Conservation (phyloP, 495 filamentous ascomycete species). For the Elasticomyces elasticus region DNA sequence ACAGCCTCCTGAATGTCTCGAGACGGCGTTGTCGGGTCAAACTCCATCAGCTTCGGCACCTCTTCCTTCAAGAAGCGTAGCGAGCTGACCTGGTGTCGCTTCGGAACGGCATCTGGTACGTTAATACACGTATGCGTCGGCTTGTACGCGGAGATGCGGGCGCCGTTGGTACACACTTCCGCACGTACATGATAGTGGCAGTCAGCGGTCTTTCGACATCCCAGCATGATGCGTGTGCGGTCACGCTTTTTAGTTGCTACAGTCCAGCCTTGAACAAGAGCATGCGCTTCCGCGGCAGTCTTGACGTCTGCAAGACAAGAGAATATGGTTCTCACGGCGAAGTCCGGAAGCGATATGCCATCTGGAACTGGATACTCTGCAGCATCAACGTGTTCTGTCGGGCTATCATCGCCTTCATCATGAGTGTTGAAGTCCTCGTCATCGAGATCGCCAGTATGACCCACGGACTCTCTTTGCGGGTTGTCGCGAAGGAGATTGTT, state of each 20-base stretch:
- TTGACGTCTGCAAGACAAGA: neutral
- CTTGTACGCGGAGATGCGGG: neutral
- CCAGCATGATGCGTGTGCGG: neutral
- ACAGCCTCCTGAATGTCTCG: constrained; percentile 4
- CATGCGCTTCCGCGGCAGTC: neutral
- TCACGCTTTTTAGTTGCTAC: constrained; percentile 1
- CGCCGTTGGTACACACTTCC: neutral
- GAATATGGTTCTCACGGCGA: neutral
- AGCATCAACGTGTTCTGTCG: neutral
- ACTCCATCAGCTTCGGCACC: constrained; percentile 6
- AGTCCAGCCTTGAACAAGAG: constrained; percentile 3
- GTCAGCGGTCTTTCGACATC: neutral
- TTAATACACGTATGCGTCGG: neutral
- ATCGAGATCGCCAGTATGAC: neutral
- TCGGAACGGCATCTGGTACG: neutral
- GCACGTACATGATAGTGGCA: constrained; percentile 3
- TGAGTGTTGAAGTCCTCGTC: neutral
- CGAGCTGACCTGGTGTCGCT: neutral
- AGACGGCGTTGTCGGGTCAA: neutral
- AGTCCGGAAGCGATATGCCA: neutral
- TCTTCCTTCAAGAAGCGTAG: neutral
- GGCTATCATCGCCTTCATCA: neutral
- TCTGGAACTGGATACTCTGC: neutral
- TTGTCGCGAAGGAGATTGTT: neutral
- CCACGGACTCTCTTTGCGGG: neutral